Conservation (phyloP, 139 green algal genomes). For the Coccomyxa sp. region DNA sequence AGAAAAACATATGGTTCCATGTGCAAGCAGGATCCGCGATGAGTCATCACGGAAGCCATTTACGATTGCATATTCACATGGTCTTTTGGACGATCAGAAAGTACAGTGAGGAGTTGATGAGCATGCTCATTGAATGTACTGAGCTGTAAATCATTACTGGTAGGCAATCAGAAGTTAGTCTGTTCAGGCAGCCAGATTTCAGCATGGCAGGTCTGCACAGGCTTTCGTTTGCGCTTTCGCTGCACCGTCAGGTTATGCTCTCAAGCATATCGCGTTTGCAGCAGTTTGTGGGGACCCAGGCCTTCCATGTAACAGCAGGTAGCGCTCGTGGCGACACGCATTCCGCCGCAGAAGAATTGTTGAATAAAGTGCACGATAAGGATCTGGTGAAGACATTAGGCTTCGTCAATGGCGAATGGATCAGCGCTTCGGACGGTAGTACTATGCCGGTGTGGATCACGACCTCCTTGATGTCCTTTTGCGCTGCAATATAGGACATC, state of each 20-base stretch:
- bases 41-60: neutral
- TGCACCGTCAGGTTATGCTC: neutral
- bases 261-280: neutral
- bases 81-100: neutral
- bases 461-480: neutral
- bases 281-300: neutral
- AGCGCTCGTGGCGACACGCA: neutral
- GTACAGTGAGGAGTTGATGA: neutral
- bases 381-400: constrained; percentile 38
- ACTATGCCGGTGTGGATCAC: constrained; percentile 37
- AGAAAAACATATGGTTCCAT: too few species aligned
- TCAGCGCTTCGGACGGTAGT: constrained; percentile 18
- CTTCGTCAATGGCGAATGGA: constrained; percentile 57
- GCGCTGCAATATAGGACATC: neutral
- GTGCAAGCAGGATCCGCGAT: too few species aligned
- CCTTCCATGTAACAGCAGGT: constrained; percentile 2
- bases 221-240: neutral
- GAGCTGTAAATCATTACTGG: neutral
- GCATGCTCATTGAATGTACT: neutral
- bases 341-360: neutral
- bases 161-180: neutral
- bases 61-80: neutral
- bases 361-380: constrained; percentile 38
- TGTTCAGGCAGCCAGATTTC: neutral
- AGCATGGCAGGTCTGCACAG: neutral